phyloP scores from a whole-genome alignment of 208 protist genomes.

The Zelonia costaricensis region DNA sequence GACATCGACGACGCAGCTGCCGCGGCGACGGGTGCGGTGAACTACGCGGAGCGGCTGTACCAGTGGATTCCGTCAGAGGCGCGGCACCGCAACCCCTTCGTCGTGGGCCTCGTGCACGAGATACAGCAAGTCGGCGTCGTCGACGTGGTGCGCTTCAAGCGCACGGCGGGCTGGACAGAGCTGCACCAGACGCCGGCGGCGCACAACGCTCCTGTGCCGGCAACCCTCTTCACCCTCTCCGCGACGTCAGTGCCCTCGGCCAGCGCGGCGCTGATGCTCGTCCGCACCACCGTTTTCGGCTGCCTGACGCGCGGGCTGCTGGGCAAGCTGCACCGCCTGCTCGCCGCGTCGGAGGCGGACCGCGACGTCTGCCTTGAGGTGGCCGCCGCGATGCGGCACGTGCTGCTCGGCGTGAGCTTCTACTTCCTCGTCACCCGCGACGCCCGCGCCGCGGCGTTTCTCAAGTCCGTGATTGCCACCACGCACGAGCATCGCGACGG shows the following conservation, averaged over 20 bases:
- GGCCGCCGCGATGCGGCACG: constrained; percentile 29
- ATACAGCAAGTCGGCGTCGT: constrained; percentile 53
- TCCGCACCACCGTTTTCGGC: constrained; percentile 26
- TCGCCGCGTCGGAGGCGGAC: constrained; percentile 12
- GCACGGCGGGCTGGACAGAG: constrained; percentile 66
- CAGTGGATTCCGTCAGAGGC: constrained; percentile 24
- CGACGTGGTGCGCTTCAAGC: constrained; percentile 62
- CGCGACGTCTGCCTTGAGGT: constrained; percentile 29
- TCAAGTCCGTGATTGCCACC: constrained; percentile 28
- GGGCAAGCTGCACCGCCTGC: constrained; percentile 14
- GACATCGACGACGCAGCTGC: not conserved
- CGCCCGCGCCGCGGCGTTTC: constrained; percentile 19
- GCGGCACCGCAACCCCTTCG: constrained; percentile 30
- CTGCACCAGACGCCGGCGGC: constrained; percentile 54
- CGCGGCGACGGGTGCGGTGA: not conserved
- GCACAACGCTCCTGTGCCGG: constrained; percentile 14
- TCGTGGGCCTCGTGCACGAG: constrained; percentile 52
- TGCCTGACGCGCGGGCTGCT: constrained; percentile 32
- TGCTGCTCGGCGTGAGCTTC: constrained; percentile 37
- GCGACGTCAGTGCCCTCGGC: constrained; percentile 25
- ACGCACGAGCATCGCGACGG: constrained; percentile 15
- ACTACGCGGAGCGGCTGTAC: constrained; percentile 20
- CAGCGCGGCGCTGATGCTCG: constrained; percentile 14
- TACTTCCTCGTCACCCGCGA: constrained; percentile 43
- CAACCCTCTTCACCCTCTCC: constrained; percentile 19